phyloP scores from a whole-genome alignment of 139 green algal species.

The Chlorella sp. region DNA sequence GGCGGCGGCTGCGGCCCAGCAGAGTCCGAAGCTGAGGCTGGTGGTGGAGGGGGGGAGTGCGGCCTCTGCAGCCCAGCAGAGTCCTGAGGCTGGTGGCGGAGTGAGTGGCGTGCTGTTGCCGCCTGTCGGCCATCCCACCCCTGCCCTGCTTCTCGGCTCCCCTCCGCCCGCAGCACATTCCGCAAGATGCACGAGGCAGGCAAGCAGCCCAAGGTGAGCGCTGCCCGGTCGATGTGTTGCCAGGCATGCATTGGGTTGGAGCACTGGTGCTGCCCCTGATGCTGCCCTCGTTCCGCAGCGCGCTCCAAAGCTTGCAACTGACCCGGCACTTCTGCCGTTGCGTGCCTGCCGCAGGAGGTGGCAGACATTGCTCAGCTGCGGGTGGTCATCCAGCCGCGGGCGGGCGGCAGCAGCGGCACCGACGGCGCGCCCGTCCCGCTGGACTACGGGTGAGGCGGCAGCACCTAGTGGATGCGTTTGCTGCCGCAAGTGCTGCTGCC shows the following conservation, averaged over 20 bases:
- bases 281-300: too few relatives aligned
- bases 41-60: background rate
- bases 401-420: background rate
- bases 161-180: slow-evolving; percentile 60
- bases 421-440: background rate
- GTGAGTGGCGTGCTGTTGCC: too few relatives aligned
- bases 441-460: background rate
- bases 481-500: too few relatives aligned
- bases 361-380: slow-evolving; percentile 75
- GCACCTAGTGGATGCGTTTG: too few relatives aligned
- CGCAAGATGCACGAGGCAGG: slow-evolving; percentile 61
- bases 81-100: background rate
- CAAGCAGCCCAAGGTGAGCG: slow-evolving; percentile 13
- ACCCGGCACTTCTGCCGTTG: too few relatives aligned
- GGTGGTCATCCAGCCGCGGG: slow-evolving; percentile 51
- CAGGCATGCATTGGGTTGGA: too few relatives aligned
- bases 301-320: too few relatives aligned
- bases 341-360: slow-evolving; percentile 52
- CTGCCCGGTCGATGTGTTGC: too few relatives aligned
- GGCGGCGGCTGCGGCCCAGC: too few relatives aligned
- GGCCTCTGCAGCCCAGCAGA: background rate
- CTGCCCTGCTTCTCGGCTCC: background rate
- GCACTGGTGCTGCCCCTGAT: too few relatives aligned
- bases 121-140: too few relatives aligned
- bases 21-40: background rate